Percentiles rank a stretch among this genome's conserved stretches.
These are phyloP conservation scores for Xeromyces bisporus DNA, from an alignment of 495 filamentous ascomycete genomes.

Conservation along the genomic window DNA sequence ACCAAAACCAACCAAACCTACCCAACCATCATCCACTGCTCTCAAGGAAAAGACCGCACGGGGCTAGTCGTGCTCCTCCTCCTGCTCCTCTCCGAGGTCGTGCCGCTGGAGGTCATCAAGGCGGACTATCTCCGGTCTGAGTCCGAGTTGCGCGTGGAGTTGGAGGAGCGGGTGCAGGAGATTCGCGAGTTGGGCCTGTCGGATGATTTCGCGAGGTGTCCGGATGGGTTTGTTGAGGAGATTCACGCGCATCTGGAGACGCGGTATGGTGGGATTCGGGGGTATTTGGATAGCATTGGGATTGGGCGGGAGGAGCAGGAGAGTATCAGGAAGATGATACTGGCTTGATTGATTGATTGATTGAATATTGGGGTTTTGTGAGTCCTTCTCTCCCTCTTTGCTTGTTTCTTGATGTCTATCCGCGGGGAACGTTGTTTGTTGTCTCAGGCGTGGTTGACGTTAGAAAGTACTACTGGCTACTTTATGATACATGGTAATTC, in stretches of 20 bases:
- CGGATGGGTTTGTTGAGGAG: constrained; percentile 34
- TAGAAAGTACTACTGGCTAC: too few species aligned
- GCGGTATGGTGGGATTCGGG: constrained; percentile 41
- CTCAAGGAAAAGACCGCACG: constrained; percentile 77
- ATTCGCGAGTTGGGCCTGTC: constrained; percentile 49
- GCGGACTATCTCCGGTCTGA: constrained; percentile 53
- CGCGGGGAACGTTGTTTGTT: too few species aligned
- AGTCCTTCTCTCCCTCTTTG: too few species aligned
- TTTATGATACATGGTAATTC: too few species aligned
- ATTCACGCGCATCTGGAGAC: constrained; percentile 33
- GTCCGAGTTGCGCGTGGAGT: constrained; percentile 41
- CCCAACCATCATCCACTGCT: constrained; percentile 61
- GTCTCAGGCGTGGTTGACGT: too few species aligned
- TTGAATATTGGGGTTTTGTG: constrained; percentile 1
- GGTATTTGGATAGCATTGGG: constrained; percentile 44
- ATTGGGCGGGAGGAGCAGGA: constrained; percentile 27
- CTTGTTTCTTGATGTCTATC: too few species aligned
- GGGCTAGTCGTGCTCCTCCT: constrained; percentile 52
- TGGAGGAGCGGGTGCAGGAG: constrained; percentile 45
- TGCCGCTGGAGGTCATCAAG: constrained; percentile 37
- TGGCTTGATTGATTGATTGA: constrained; percentile 6
- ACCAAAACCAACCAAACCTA: constrained; percentile 18
- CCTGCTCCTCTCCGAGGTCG: constrained; percentile 39
- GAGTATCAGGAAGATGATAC: constrained; percentile 14
- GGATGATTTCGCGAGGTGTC: constrained; percentile 49